A percentile compares a stretch with the other conserved stretches of the same genome.
phyloP scores from a whole-genome alignment of 1,284 basidiomycete species.

The Sanghuangporus weigelae region DNA sequence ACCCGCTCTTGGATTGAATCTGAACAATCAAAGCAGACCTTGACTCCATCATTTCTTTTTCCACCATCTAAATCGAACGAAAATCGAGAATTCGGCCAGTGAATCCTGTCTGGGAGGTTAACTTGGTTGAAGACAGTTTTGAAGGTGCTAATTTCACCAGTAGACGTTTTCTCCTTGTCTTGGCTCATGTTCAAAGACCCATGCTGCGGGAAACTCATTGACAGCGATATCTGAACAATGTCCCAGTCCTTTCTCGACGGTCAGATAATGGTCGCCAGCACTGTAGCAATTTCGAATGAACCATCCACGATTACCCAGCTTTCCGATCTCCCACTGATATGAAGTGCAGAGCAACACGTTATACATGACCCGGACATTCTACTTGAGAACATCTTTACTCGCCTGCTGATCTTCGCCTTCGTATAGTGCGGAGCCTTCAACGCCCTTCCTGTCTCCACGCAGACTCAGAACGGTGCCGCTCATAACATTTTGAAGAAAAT shows the following conservation, averaged over 20 bases:
- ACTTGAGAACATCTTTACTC: neutral
- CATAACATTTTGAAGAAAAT: neutral
- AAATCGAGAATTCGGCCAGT: neutral
- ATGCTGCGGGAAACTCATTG: constrained; percentile 9
- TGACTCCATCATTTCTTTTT: neutral
- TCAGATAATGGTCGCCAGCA: neutral
- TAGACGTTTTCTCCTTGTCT: neutral
- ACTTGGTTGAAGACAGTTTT: neutral
- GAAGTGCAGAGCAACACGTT: neutral
- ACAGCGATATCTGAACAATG: neutral
- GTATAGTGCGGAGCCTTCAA: neutral
- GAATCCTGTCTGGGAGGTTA: neutral
- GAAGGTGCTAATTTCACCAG: neutral
- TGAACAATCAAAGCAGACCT: neutral
- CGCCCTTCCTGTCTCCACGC: neutral
- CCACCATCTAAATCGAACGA: neutral
- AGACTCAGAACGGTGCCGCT: neutral
- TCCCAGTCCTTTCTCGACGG: constrained; percentile 1
- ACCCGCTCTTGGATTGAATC: neutral
- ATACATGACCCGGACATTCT: neutral
- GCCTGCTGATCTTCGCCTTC: neutral
- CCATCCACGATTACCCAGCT: constrained; percentile 8
- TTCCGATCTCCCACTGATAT: constrained; percentile 5
- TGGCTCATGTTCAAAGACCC: constrained; percentile 1
- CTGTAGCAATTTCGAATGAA: constrained; percentile 9